phyloP scores from a whole-genome alignment of 768 basidiomycete species.

The Mycena crocata region DNA sequence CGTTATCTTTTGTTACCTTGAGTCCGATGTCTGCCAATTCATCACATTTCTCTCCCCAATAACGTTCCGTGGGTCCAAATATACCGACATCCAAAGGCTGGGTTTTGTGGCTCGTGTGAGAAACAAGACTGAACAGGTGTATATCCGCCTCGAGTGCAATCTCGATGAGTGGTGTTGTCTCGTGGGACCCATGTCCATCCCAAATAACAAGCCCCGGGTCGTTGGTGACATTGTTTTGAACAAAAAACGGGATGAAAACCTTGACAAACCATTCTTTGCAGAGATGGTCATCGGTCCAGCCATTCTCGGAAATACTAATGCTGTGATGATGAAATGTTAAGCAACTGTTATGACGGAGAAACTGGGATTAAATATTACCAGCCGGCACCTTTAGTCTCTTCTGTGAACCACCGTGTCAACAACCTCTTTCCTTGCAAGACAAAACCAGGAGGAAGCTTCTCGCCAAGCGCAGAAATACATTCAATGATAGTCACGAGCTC shows the following conservation, averaged over 20 bases:
- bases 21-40: constrained; percentile 3
- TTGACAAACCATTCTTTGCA: background rate
- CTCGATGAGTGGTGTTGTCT: background rate
- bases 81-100: constrained; percentile 7
- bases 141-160: background rate
- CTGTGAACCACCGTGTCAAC: background rate
- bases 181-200: constrained; percentile 1
- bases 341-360: background rate
- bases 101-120: constrained; percentile 7
- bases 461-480: background rate
- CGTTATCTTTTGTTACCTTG: constrained; percentile 1
- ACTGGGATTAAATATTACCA: background rate
- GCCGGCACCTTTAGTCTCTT: background rate
- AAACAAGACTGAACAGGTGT: constrained; percentile 1
- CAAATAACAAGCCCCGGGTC: background rate
- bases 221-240: background rate
- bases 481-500: constrained; percentile 1
- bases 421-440: constrained; percentile 4
- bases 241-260: background rate
- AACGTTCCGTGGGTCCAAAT: background rate
- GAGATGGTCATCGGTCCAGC: constrained; percentile 8
- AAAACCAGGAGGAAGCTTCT: background rate
- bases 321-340: background rate
- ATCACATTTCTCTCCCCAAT: constrained; percentile 9
- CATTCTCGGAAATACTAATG: constrained; percentile 2